Percentiles rank a stretch among this genome's conserved stretches.
phyloP scores from a whole-genome alignment of 176 grass and related monocot genomes.

The Zizania latifolia region DNA sequence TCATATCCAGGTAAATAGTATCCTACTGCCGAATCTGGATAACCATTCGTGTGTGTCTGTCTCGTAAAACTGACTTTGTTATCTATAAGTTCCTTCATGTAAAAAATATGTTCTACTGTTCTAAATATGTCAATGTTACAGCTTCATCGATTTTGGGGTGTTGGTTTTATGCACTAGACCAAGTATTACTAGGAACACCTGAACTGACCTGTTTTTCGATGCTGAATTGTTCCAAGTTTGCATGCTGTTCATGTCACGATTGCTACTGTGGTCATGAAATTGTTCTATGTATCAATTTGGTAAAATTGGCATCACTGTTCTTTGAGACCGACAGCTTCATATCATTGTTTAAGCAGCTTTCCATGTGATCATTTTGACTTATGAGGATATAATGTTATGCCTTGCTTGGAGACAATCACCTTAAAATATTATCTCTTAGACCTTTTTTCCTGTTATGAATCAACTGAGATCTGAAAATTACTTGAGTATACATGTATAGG shows the following conservation, averaged over 20 bases:
- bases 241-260: not conserved
- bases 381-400: too few species aligned
- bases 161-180: not conserved
- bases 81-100: not conserved
- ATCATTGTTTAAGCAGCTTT: not conserved
- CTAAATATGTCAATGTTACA: not conserved
- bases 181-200: too few species aligned
- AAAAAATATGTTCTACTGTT: not conserved
- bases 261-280: not conserved
- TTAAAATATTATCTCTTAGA: not conserved
- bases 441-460: not conserved
- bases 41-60: not conserved
- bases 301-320: not conserved
- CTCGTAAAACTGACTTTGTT: not conserved
- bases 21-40: not conserved
- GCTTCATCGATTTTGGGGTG: not conserved
- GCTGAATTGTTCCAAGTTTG: not conserved
- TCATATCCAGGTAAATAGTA: constrained; percentile 73
- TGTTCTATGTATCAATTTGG: not conserved
- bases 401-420: not conserved
- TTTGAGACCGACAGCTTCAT: not conserved
- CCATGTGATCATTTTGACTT: not conserved
- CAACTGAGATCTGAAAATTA: not conserved
- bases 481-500: not conserved
- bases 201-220: not conserved